Conservation (phyloP, 306 rosid genomes). For the Canavalia gladiata region DNA sequence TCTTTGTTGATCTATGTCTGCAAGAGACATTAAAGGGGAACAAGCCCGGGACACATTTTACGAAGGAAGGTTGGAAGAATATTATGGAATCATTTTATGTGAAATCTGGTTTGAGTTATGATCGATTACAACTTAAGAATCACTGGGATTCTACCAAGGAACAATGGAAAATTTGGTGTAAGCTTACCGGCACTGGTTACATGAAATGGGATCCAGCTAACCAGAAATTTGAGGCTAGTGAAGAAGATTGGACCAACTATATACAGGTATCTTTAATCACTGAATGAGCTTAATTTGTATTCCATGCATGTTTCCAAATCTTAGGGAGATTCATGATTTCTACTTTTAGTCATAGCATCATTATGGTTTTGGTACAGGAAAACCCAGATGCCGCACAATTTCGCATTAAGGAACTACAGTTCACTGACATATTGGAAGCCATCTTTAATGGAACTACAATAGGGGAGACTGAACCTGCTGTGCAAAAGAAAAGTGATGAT, state of each 20-base stretch:
- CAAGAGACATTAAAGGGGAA: slow-evolving; percentile 75
- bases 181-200: slow-evolving; percentile 62
- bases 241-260: slow-evolving; percentile 68
- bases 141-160: slow-evolving; percentile 77
- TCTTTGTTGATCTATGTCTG: slow-evolving; percentile 69
- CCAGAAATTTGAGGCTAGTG: slow-evolving; percentile 60
- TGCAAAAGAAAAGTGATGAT: slow-evolving; percentile 48
- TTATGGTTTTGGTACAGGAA: slow-evolving; percentile 53
- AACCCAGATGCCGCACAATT: slow-evolving; percentile 68
- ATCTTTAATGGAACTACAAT: slow-evolving; percentile 55
- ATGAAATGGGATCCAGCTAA: slow-evolving; percentile 73
- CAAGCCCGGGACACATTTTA: slow-evolving; percentile 77
- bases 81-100: slow-evolving; percentile 62
- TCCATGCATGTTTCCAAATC: slow-evolving; percentile 23
- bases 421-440: slow-evolving; percentile 48
- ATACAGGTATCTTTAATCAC: slow-evolving; percentile 55
- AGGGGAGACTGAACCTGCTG: slow-evolving; percentile 52
- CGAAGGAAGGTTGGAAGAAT: slow-evolving; percentile 76
- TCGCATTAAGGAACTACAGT: slow-evolving; percentile 56
- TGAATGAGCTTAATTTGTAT: slow-evolving; percentile 35
- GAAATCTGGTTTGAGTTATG: slow-evolving; percentile 63
- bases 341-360: slow-evolving; percentile 24
- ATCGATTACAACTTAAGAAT: slow-evolving; percentile 74
- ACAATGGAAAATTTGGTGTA: slow-evolving; percentile 74
- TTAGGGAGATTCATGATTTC: slow-evolving; percentile 31